phyloP scores from a whole-genome alignment of 768 basidiomycete genomes.

The Chalciporus sphaerocephalus region DNA sequence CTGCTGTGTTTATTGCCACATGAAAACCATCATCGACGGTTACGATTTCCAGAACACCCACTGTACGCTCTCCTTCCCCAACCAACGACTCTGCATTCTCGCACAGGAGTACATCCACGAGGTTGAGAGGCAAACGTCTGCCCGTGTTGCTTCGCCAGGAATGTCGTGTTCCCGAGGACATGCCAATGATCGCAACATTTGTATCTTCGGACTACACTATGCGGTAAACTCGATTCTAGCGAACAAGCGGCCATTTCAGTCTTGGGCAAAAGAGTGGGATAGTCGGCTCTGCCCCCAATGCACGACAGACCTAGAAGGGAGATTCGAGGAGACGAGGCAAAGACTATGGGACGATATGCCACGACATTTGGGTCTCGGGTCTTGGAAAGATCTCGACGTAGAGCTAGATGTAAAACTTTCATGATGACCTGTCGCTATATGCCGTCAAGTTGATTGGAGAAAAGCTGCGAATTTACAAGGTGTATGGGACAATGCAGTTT shows the following conservation, averaged over 20 bases:
- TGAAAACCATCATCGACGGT: slow-evolving; percentile 3
- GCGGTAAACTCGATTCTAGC: not conserved
- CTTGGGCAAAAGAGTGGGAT: slow-evolving; percentile 4
- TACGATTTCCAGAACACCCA: slow-evolving; percentile 4
- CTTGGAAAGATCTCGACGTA: slow-evolving; percentile 8
- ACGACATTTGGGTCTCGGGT: not conserved
- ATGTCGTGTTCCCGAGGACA: not conserved
- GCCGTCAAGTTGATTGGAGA: too few species aligned
- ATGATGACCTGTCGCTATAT: not conserved
- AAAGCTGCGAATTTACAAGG: too few species aligned
- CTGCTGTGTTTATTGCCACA: slow-evolving; percentile 9
- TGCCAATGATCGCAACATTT: not conserved
- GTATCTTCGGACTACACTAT: not conserved
- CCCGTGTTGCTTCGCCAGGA: not conserved
- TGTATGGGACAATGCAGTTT: too few species aligned
- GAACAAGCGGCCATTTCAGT: not conserved
- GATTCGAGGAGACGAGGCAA: not conserved
- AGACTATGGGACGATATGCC: slow-evolving; percentile 3
- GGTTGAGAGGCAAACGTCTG: not conserved
- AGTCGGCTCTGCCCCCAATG: not conserved
- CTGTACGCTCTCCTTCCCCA: not conserved
- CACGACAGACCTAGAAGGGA: not conserved
- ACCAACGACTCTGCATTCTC: not conserved
- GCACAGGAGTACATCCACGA: slow-evolving; percentile 1
- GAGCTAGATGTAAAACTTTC: not conserved